These are phyloP conservation scores for Lasiosphaeria ovina DNA, from an alignment of 495 filamentous ascomycete species.

Conservation along the genomic window DNA sequence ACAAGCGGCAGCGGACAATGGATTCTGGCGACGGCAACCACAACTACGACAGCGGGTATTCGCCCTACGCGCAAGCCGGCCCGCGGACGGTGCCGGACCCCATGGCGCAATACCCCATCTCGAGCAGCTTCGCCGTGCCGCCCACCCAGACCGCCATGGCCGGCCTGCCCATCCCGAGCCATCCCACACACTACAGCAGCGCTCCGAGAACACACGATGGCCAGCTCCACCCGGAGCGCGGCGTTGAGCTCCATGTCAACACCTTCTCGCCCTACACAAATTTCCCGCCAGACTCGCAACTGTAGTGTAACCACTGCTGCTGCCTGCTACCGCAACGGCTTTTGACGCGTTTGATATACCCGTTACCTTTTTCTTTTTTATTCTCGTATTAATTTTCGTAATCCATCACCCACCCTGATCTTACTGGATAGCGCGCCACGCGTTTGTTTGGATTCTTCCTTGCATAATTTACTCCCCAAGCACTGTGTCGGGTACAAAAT, in stretches of 20 bases:
- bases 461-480: conserved; percentile 16
- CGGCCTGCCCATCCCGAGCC: conserved; percentile 15
- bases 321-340: not conserved
- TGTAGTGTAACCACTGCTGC: too few species aligned
- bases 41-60: conserved; percentile 22
- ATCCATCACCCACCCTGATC: not conserved
- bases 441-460: not conserved
- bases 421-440: too few species aligned
- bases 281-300: too few species aligned
- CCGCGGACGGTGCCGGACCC: conserved; percentile 29
- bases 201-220: conserved; percentile 6
- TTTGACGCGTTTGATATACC: conserved; percentile 4
- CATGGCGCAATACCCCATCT: conserved; percentile 15
- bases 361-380: not conserved
- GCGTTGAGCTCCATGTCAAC: too few species aligned
- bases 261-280: too few species aligned
- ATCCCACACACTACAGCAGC: conserved; percentile 3
- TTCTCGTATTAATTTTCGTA: not conserved
- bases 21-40: conserved; percentile 15
- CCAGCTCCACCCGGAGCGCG: conserved; percentile 5
- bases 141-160: conserved; percentile 13
- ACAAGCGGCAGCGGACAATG: conserved; percentile 21
- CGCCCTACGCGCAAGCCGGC: conserved; percentile 17
- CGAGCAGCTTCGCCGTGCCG: conserved; percentile 13
- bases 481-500: conserved; percentile 34